Evolutionary conservation across 176 grass and related monocot genomes (phyloP), one percentile per base, ranked within the genome.

Genomic region (Oryza officinalis): DNA sequence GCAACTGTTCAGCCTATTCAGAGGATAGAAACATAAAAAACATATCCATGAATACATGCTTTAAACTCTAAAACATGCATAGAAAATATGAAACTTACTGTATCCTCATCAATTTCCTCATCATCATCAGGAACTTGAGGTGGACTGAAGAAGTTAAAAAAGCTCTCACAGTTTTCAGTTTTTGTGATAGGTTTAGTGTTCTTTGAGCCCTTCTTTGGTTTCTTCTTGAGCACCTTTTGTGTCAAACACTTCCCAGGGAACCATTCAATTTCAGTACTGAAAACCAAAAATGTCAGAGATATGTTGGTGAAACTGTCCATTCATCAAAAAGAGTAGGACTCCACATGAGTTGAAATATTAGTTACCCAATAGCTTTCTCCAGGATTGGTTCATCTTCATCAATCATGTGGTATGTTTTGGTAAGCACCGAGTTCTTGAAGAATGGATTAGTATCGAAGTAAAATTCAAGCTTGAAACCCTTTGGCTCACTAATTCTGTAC

Each of bases 111-210:
- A 70, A 95, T 93, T 90, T 98, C 92, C 41, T 95, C 93, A 3
- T 96, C 91, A 8, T 96, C 91, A 59, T 95, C 97, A 79, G 97
- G 97, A 76, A 99, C 88, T 85, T 99, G 89, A 76, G 97, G 97
- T 65, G 97, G 97, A 80, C 79, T 94, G 81, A 99, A 99, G 75
- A 99, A 99, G 90, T 99, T 99, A 64, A 99, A 99, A 79, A 99
- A 99, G 79, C 97, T 99, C 67, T 96, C 93, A 41, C 97, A 99
- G 11, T 82, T 81, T 88, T 99, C 97, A 43, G 88, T 96, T 92
- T 94, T 99, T 26, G 88, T 94, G 32, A 99, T 90, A 59, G 91
- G 93, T 50, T 99, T 96, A 20, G 89, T 60, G 33, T 96, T 96
- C 87, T 96, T 96, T 64, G 97, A 94, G 2, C 97, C 93, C 87